Percentiles rank a stretch among this genome's conserved stretches.
phyloP scores from a whole-genome alignment of 306 rosid genomes.

The Phaseolus lunatus region DNA sequence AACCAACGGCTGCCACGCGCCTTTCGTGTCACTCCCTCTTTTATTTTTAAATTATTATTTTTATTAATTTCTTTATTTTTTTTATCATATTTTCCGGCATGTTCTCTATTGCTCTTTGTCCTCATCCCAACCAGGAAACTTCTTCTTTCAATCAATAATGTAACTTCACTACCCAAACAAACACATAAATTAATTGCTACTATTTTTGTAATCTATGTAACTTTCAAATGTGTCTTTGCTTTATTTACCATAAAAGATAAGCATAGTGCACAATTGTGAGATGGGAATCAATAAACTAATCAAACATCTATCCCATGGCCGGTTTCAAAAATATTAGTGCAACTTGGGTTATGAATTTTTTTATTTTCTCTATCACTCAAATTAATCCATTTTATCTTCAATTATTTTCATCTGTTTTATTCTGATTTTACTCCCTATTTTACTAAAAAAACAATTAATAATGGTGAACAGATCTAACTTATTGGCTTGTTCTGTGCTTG shows the following conservation, averaged over 20 bases:
- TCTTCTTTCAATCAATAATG: conserved; percentile 12
- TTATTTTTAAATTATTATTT: neutral
- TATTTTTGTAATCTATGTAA: neutral
- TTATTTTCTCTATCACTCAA: neutral
- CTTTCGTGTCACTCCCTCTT: neutral
- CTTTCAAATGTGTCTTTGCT: conserved; percentile 10
- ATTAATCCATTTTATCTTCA: neutral
- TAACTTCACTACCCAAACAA: neutral
- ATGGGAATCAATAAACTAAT: neutral
- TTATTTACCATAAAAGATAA: neutral
- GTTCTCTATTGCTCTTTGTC: neutral
- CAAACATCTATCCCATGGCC: conserved; percentile 4
- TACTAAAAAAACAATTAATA: neutral
- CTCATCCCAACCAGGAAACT: conserved; percentile 18
- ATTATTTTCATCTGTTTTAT: neutral
- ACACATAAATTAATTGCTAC: neutral
- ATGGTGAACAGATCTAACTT: neutral
- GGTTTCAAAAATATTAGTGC: neutral
- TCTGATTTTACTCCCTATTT: no score
- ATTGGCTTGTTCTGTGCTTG: neutral
- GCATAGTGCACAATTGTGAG: no score
- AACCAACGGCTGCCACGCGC: conserved; percentile 41
- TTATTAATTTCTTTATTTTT: neutral
- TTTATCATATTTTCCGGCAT: neutral
- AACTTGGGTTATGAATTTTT: neutral